Evolutionary conservation across 2,329 filamentous ascomycete species (phyloP).

Genomic region (Botrytis cinerea): DNA sequence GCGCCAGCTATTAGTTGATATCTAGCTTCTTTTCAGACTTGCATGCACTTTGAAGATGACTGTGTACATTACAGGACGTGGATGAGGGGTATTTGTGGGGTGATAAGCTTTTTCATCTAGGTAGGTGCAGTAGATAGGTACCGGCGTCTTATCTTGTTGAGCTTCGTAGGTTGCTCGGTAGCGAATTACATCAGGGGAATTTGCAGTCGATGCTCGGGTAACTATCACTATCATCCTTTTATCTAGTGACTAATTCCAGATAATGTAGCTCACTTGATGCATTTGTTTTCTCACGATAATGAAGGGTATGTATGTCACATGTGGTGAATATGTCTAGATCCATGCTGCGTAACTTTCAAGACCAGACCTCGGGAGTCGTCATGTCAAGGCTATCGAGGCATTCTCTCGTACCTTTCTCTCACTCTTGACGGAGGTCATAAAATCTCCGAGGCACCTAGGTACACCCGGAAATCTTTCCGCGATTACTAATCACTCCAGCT

Average conservation of each 20-base stretch:
- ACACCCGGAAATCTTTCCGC: not conserved
- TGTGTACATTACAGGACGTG: not conserved
- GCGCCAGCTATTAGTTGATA: not conserved
- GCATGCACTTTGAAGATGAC: not conserved
- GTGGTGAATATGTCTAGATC: not conserved
- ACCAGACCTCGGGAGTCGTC: not conserved
- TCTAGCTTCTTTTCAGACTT: not conserved
- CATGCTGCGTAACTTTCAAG: not conserved
- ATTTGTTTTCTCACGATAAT: not conserved
- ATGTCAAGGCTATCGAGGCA: not conserved
- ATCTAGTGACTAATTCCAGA: not conserved
- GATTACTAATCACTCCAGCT: not conserved
- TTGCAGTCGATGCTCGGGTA: not conserved
- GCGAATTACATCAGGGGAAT: not conserved
- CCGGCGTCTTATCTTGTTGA: not conserved
- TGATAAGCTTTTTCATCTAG: not conserved
- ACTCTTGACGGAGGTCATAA: not conserved
- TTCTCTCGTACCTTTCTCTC: not conserved
- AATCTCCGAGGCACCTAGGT: not conserved
- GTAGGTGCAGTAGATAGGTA: not conserved
- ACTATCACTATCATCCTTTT: not conserved
- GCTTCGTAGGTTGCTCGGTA: not conserved
- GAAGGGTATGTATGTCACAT: not conserved
- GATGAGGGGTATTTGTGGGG: conserved; percentile 11
- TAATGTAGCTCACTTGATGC: not conserved